Base-by-base conservation (phyloP, 164 flowering plant species). In the Nelumbo lutea region DNA sequence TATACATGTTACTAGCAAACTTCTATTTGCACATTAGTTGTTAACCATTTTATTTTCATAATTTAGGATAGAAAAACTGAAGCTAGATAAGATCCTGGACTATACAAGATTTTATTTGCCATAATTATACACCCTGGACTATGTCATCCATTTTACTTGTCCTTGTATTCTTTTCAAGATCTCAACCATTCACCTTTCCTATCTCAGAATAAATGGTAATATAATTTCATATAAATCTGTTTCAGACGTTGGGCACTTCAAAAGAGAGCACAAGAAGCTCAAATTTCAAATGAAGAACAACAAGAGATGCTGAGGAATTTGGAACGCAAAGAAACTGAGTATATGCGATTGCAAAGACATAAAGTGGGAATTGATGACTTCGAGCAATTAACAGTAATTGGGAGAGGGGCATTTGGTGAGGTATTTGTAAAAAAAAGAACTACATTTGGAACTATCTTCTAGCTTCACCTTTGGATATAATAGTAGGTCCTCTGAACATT, bases 371-470 rank as follows among this genome's bases (percentile, higher is more conserved):
- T 93, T 72, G 98, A 93, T 76, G 98, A 89, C 70, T 89, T 93
- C 77, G 96, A 90, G 62, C 90, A 73, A 51, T 78, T 90, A 65
- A 82, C 91, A 11, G 70, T 88, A 39, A 89, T 93, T 70, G 98
- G 98, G 45, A 89, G 79, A 85, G 95, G 95, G 69, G 95, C 96
- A 70, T 93, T 90, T 74, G 96, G 87, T 27, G 96, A 90, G 96
- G 98, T 93, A 76, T 42, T 43, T 44, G n/a, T 15, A 38, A 4
- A 9, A 42, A 44, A 15, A 48, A 39, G n/a, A 69, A 50, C 40
- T 27, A 27, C 27, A 27, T 27, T 27, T 27, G 27, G 27, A 27
- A 27, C 27, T 27, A 27, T 52, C 40, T 42, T 45, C 6, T 8
- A 6, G 43, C 11, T 68, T 44, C 44, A 9, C 5, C 42, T 1